Percentiles rank a stretch among this genome's conserved stretches.
These are phyloP conservation scores for Wallacemonas collosoma DNA, from an alignment of 208 protist genomes.

Conservation along the genomic window DNA sequence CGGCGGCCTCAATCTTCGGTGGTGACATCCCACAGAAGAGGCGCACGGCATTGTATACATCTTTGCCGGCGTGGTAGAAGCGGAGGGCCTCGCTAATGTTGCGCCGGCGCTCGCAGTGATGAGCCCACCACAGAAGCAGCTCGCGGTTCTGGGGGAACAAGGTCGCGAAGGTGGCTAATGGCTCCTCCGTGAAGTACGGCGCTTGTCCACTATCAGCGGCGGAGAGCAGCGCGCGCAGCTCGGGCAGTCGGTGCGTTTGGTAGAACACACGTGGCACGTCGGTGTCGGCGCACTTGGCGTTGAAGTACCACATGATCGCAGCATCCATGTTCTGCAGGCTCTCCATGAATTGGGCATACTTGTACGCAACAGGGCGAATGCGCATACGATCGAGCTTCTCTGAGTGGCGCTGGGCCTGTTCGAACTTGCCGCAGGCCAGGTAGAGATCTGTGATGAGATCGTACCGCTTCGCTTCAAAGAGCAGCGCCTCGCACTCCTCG, in stretches of 20 bases:
- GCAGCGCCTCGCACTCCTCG: constrained; percentile 90
- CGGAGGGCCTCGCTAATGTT: constrained; percentile 88
- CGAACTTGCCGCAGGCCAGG: constrained; percentile 93
- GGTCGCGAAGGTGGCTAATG: constrained; percentile 42
- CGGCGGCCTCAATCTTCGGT: constrained; percentile 81
- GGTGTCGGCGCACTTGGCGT: constrained; percentile 82
- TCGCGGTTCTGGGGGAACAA: constrained; percentile 80
- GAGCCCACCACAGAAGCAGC: constrained; percentile 92
- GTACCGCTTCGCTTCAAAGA: constrained; percentile 83
- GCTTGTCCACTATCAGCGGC: constrained; percentile 30
- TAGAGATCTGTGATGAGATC: constrained; percentile 95
- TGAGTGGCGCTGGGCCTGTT: constrained; percentile 91
- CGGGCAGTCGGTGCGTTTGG: constrained; percentile 72
- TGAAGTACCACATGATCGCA: constrained; percentile 93
- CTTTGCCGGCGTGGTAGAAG: constrained; percentile 91
- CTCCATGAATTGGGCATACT: constrained; percentile 95
- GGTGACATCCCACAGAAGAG: constrained; percentile 81
- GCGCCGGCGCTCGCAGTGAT: constrained; percentile 89
- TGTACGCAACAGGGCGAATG: constrained; percentile 92
- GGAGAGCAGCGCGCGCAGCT: constrained; percentile 89
- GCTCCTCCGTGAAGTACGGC: constrained; percentile 26
- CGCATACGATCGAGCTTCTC: constrained; percentile 93
- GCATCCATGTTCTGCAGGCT: constrained; percentile 90
- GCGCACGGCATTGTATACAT: constrained; percentile 91
- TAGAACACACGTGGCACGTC: constrained; percentile 96